phyloP scores from a whole-genome alignment of 139 green algal genomes.

The Micromonas commoda region DNA sequence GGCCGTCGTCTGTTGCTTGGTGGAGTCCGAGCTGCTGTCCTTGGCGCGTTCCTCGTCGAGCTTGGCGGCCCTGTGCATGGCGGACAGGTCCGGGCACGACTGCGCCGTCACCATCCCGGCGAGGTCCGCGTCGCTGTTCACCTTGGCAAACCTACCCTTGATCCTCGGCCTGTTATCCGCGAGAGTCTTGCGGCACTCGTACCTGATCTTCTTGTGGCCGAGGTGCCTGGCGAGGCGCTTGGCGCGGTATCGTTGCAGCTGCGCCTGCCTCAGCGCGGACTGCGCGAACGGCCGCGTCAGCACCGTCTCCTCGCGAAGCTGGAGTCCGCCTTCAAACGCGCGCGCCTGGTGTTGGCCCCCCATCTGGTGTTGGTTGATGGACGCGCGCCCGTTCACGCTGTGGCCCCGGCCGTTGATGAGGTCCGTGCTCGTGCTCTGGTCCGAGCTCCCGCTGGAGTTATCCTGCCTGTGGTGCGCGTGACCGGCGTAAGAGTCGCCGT shows the following conservation, averaged over 20 bases:
- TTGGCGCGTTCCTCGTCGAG: background rate
- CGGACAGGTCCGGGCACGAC: background rate
- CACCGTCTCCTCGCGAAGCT: background rate
- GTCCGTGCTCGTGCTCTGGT: too few relatives aligned
- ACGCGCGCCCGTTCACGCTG: too few relatives aligned
- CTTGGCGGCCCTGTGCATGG: background rate
- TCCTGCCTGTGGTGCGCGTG: too few relatives aligned
- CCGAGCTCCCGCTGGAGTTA: too few relatives aligned
- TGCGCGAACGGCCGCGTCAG: background rate
- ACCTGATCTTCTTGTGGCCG: constrained; percentile 35
- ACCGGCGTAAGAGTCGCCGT: too few relatives aligned
- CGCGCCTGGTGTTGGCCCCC: too few relatives aligned
- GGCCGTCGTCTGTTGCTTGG: too few relatives aligned
- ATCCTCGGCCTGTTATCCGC: constrained; percentile 38
- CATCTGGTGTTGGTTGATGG: too few relatives aligned
- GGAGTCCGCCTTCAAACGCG: too few relatives aligned
- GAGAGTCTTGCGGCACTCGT: constrained; percentile 47
- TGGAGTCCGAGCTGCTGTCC: background rate
- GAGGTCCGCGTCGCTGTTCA: constrained; percentile 5
- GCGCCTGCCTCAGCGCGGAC: background rate
- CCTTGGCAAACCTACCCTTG: constrained; percentile 44
- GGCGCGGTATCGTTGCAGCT: constrained; percentile 19
- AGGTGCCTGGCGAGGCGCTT: background rate
- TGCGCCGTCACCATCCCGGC: background rate
- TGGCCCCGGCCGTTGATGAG: too few relatives aligned